Evolutionary conservation across 306 rosid genomes (phyloP).

Genomic region (Pterocarpus macrocarpus): DNA sequence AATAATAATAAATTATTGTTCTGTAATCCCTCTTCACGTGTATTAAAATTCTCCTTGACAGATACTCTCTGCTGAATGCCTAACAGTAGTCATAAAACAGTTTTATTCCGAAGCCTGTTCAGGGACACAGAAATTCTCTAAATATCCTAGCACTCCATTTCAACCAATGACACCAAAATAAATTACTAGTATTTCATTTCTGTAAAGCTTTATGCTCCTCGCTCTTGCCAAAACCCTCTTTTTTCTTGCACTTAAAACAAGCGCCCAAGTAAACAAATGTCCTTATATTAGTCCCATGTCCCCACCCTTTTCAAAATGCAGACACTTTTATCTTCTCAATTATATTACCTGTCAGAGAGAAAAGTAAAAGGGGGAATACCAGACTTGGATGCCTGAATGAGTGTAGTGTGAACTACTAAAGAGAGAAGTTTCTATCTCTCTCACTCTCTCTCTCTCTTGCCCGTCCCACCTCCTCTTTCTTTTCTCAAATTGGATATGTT

Average conservation of each 20-base stretch:
- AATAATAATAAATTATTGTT: neutral
- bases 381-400: neutral
- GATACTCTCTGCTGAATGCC: neutral
- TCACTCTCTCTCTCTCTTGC: neutral
- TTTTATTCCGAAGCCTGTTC: constrained; percentile 10
- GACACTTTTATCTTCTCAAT: constrained; percentile 12
- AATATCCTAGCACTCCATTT: neutral
- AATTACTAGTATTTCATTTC: neutral
- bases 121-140: constrained; percentile 15
- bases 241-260: constrained; percentile 1
- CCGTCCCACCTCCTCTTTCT: neutral
- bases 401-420: neutral
- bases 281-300: constrained; percentile 4
- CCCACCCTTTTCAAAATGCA: constrained; percentile 1
- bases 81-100: constrained; percentile 9
- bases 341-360: constrained; percentile 13
- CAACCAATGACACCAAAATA: neutral
- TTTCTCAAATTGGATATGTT: constrained; percentile 9
- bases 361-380: neutral
- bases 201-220: neutral
- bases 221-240: constrained; percentile 26
- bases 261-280: neutral
- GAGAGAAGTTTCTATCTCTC: neutral
- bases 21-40: neutral
- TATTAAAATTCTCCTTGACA: neutral